Base-by-base conservation (phyloP, 805 yeast genomes). In the Nakazawaea molendinolei region DNA sequence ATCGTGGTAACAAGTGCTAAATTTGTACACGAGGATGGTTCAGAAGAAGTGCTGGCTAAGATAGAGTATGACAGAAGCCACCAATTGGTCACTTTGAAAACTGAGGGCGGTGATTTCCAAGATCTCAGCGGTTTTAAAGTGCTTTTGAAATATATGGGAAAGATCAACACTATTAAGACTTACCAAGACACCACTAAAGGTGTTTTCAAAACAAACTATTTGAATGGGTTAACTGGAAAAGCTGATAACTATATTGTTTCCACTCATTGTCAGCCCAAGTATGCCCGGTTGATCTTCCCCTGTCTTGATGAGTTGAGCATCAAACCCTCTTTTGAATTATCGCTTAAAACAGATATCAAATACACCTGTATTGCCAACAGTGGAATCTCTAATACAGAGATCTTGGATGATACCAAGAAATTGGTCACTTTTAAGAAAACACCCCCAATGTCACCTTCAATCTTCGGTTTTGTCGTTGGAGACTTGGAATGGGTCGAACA, bases 261-360 rank as follows among this genome's bases (percentile, higher is more conserved):
- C 0, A 79, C 92, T 2, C 92, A 84, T 49, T 67, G 76, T 28
- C 89, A 82, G 51, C 87, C 92, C 0, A 64, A 66, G 13, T 78
- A 68, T 44, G 79, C 86, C 4, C 63, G 80, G 44, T 49, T 51
- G 32, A 69, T 83, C 9, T 77, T 77, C 48, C 94, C 94, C 3
- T 73, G 81, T 47, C 49, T 82, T 9, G 92, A 83, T 52, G 87
- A 81, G 47, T 65, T 76, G 5, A 47, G 60, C n/a, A 53, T 58
- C 22, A 81, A 79, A 49, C 65, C 75, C 4, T 63, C 71, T 1
- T 64, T 77, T 39, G 52, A 66, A 39, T 55, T 84, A 21, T 49
- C 69, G 2, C 53, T 82, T 18, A 66, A 55, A n/a, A 67, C 81
- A 0, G 51, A 56, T 5, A 31, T 51, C 7, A 55, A 52, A 33